These are phyloP conservation scores for Kitagawia praeruptora DNA, from an alignment of 129 eudicot species.

Conservation along the genomic window DNA sequence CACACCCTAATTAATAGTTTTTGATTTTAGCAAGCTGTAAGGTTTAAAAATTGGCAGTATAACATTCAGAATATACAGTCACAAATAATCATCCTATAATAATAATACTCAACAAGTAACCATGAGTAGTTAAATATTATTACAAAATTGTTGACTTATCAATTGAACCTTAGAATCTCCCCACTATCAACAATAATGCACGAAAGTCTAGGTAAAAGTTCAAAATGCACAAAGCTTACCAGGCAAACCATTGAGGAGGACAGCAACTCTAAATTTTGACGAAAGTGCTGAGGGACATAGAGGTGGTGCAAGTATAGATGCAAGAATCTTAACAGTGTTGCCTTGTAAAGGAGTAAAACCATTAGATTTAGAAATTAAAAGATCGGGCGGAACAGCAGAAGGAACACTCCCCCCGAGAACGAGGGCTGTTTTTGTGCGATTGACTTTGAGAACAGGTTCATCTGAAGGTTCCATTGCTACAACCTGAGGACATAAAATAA, in stretches of 20 bases:
- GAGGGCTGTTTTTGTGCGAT: slow-evolving; percentile 70
- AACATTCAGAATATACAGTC: background rate
- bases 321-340: slow-evolving; percentile 55
- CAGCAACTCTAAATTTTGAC: slow-evolving; percentile 74
- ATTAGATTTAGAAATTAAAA: slow-evolving; percentile 33
- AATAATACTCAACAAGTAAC: background rate
- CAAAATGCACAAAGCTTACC: slow-evolving; percentile 35
- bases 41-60: background rate
- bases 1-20: slow-evolving; percentile 49
- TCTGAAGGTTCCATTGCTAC: slow-evolving; percentile 79
- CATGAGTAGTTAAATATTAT: background rate
- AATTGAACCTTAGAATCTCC: background rate
- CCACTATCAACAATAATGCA: background rate
- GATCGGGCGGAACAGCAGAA: slow-evolving; percentile 79
- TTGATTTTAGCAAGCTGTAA: slow-evolving; percentile 6
- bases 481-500: slow-evolving; percentile 43
- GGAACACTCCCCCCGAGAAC: slow-evolving; percentile 88
- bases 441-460: slow-evolving; percentile 65
- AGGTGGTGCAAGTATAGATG: slow-evolving; percentile 68
- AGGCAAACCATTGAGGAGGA: slow-evolving; percentile 65
- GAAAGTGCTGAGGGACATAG: slow-evolving; percentile 80
- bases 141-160: background rate
- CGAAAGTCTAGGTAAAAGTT: slow-evolving; percentile 12
- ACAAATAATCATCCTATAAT: background rate
- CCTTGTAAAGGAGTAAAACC: slow-evolving; percentile 52